Conservation (phyloP, 257 asterid genomes). For the Jacaranda mimosifolia region DNA sequence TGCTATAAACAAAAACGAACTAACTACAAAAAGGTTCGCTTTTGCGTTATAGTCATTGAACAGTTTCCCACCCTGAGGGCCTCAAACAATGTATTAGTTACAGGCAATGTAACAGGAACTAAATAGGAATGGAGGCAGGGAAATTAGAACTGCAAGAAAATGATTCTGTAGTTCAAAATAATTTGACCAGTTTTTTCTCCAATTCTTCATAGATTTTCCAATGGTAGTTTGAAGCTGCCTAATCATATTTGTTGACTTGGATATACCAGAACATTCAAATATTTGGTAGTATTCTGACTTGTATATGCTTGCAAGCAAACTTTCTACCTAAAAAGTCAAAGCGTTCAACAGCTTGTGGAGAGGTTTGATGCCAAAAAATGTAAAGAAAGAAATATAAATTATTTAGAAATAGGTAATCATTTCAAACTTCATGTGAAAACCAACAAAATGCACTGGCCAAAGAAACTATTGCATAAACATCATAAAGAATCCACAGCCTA, state of each 20-base stretch:
- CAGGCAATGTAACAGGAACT: slow-evolving; percentile 13
- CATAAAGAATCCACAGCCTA: not conserved
- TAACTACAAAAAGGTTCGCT: not conserved
- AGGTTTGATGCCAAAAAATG: no score
- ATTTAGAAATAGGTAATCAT: no score
- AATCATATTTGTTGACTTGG: no score
- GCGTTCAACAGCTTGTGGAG: no score
- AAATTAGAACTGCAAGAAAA: not conserved
- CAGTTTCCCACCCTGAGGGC: not conserved
- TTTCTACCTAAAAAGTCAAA: no score
- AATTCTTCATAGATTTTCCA: not conserved
- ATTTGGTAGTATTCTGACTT: no score
- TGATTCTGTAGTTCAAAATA: not conserved
- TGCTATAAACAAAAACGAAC: slow-evolving; percentile 4
- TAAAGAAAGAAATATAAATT: no score
- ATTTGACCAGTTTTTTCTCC: not conserved
- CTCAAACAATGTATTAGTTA: not conserved
- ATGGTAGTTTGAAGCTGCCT: no score
- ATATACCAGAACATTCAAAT: no score
- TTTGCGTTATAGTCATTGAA: slow-evolving; percentile 3
- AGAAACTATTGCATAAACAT: not conserved
- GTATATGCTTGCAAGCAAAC: no score
- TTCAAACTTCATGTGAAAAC: no score
- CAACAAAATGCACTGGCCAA: no score
- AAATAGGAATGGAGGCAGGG: not conserved